phyloP scores from a whole-genome alignment of 1,284 basidiomycete genomes.

The Apiotrichum porosum region DNA sequence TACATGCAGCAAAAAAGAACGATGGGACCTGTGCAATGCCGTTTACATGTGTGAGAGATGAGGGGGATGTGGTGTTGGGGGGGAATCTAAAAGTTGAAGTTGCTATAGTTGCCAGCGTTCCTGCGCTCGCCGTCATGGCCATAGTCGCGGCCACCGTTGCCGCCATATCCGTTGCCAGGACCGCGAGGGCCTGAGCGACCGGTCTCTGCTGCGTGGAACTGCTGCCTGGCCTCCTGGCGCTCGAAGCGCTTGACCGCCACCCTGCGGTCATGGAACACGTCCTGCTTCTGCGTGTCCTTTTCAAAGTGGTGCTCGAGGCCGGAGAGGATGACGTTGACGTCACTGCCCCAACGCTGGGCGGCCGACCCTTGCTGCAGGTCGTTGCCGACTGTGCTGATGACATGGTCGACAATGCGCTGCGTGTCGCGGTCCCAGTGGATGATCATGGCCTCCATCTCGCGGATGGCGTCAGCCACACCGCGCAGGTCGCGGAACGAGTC shows the following conservation, averaged over 20 bases:
- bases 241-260: background rate
- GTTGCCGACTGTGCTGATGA: conserved; percentile 58
- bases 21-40: no score
- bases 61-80: no score
- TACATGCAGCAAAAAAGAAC: background rate
- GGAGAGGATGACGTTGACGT: conserved; percentile 5
- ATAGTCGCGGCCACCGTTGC: no score
- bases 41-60: no score
- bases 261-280: conserved; percentile 1
- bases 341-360: conserved; percentile 6
- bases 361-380: background rate
- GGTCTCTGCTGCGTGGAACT: no score
- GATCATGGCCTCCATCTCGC: conserved; percentile 76
- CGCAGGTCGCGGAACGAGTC: conserved; percentile 69
- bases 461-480: conserved; percentile 63
- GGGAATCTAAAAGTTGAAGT: no score
- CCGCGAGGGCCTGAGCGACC: no score
- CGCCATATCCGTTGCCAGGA: no score
- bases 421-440: conserved; percentile 63
- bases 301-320: conserved; percentile 3
- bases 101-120: no score
- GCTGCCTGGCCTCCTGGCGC: no score
- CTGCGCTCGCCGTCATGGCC: no score
- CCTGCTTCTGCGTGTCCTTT: conserved; percentile 4
- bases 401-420: conserved; percentile 57